phyloP scores from a whole-genome alignment of 2,329 filamentous ascomycete species.

The Chaetomium globosum region DNA sequence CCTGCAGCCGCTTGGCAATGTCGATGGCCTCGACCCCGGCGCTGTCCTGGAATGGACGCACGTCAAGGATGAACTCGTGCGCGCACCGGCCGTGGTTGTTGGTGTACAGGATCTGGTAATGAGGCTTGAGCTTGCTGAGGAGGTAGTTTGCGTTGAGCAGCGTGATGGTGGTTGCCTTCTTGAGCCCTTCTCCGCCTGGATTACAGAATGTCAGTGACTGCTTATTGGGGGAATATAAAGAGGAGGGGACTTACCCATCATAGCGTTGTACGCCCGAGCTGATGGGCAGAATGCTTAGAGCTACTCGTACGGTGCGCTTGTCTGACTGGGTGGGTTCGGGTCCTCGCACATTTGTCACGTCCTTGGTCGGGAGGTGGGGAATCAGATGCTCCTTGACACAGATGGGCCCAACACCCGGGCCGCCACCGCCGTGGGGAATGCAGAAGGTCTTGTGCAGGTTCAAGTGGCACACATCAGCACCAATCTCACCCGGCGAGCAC shows the following conservation, averaged over 20 bases:
- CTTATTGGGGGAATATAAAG: too few species aligned
- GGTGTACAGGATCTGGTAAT: constrained; percentile 93
- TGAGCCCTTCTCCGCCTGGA: constrained; percentile 68
- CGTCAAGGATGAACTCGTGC: constrained; percentile 95
- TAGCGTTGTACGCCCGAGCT: constrained; percentile 92
- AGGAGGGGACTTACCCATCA: constrained; percentile 69
- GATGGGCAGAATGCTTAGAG: constrained; percentile 89
- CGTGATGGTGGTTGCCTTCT: constrained; percentile 86
- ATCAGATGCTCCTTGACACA: constrained; percentile 82
- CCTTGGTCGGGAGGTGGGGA: constrained; percentile 68
- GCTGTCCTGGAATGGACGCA: constrained; percentile 79
- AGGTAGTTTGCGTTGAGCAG: constrained; percentile 98
- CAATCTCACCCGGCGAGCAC: constrained; percentile 91
- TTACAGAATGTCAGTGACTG: not conserved
- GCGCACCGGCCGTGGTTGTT: constrained; percentile 86
- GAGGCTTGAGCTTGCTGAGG: constrained; percentile 77
- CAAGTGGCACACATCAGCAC: constrained; percentile 93
- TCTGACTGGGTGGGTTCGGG: constrained; percentile 72
- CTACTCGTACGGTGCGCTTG: constrained; percentile 83
- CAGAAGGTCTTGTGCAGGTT: constrained; percentile 99
- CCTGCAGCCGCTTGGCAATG: constrained; percentile 92
- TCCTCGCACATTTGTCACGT: constrained; percentile 40
- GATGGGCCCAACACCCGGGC: constrained; percentile 90
- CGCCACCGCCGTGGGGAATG: constrained; percentile 93
- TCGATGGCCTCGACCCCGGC: constrained; percentile 89